These are phyloP conservation scores for Zhuliangozyma blackwelliae DNA, from an alignment of 1,139 yeast species.

Conservation along the genomic window DNA sequence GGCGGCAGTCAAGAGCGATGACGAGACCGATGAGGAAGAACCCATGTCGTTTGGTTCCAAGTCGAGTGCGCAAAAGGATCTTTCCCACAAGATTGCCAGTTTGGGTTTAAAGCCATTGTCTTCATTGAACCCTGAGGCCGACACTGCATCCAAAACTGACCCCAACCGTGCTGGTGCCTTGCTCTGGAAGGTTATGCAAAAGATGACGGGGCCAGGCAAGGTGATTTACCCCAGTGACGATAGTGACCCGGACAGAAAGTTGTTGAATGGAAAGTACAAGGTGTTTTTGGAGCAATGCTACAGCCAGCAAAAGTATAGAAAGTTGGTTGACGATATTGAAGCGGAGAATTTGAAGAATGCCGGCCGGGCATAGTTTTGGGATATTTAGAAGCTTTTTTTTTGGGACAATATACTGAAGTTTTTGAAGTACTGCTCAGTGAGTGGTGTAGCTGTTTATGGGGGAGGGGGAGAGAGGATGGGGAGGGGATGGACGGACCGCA, in stretches of 20 bases:
- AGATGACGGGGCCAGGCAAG: conserved; percentile 78
- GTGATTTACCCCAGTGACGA: conserved; percentile 64
- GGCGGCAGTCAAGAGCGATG: conserved; percentile 15
- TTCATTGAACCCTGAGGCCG: conserved; percentile 14
- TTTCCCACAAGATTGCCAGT: conserved; percentile 35
- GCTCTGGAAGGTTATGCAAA: conserved; percentile 84
- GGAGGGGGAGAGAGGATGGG: too few species aligned
- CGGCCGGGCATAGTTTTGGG: too few species aligned
- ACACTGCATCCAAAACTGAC: conserved; percentile 1
- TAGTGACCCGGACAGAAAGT: conserved; percentile 59
- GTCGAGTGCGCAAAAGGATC: conserved; percentile 46
- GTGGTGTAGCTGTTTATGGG: too few species aligned
- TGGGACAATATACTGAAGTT: too few species aligned
- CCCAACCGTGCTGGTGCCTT: conserved; percentile 37
- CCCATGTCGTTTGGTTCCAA: conserved; percentile 59
- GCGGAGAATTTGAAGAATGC: conserved; percentile 14
- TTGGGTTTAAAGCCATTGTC: conserved; percentile 40
- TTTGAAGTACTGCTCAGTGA: too few species aligned
- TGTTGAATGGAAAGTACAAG: conserved; percentile 73
- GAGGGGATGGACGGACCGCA: too few species aligned
- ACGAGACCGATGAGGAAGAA: conserved; percentile 40
- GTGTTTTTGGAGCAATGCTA: conserved; percentile 84
- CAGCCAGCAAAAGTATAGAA: conserved; percentile 73
- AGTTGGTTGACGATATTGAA: conserved; percentile 60
- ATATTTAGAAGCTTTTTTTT: too few species aligned